Percentiles rank a stretch among this genome's conserved stretches.
Evolutionary conservation across 441 rosid species (phyloP).

Genomic region (Aquilaria agallochum): DNA sequence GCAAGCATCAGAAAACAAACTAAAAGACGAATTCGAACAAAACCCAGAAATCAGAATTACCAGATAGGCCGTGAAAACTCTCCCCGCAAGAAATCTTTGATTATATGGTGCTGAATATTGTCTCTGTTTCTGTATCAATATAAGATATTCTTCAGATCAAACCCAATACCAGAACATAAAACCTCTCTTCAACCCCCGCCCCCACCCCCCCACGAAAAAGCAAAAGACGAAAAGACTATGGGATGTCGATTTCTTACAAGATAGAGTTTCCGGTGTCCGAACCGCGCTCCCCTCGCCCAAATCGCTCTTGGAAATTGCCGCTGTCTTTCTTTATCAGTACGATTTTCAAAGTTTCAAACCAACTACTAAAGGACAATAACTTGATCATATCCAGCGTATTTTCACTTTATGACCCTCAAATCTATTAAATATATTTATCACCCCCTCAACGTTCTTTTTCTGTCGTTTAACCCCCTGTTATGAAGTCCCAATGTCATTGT

Average conservation of each 20-base stretch:
- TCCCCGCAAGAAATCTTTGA: not conserved
- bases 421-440: too few species aligned
- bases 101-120: constrained; percentile 4
- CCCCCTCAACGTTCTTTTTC: too few species aligned
- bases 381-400: not conserved
- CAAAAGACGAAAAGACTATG: not conserved
- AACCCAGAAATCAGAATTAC: constrained; percentile 5
- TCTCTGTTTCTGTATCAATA: constrained; percentile 8
- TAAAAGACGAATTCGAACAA: not conserved
- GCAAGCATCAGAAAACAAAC: not conserved
- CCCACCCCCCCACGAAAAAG: not conserved
- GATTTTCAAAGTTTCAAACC: constrained; percentile 27
- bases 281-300: constrained; percentile 5
- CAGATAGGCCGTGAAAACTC: not conserved
- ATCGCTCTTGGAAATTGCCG: constrained; percentile 28
- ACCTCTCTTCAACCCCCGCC: too few species aligned
- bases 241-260: constrained; percentile 7
- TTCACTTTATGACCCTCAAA: too few species aligned
- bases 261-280: constrained; percentile 2
- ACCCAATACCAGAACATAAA: not conserved
- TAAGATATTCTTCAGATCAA: not conserved
- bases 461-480: too few species aligned
- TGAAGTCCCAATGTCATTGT: too few species aligned
- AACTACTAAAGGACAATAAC: not conserved
- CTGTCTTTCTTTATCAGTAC: constrained; percentile 16